phyloP scores from a whole-genome alignment of 345 rosid species.

The Nasturtium officinale region DNA sequence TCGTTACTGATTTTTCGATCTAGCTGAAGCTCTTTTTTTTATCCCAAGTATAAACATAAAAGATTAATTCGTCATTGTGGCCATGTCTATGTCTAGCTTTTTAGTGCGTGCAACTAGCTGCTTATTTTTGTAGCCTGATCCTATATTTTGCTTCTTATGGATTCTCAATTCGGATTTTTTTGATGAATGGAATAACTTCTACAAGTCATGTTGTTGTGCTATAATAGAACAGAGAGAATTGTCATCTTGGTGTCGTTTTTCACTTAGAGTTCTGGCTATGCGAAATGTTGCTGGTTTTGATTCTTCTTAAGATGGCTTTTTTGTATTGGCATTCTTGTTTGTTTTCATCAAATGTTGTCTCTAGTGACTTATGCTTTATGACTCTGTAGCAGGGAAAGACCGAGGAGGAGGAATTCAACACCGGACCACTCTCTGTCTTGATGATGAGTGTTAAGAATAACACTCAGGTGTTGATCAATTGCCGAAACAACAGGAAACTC shows the following conservation, averaged over 20 bases:
- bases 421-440: conserved; percentile 92
- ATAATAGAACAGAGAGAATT: neutral
- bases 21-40: neutral
- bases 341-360: neutral
- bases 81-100: neutral
- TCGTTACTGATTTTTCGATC: conserved; percentile 26
- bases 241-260: neutral
- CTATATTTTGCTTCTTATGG: neutral
- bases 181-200: neutral
- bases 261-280: neutral
- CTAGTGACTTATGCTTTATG: neutral
- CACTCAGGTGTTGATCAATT: conserved; percentile 95
- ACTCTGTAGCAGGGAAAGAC: conserved; percentile 52
- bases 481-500: conserved; percentile 69
- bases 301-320: neutral
- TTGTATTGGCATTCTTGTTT: neutral
- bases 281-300: conserved; percentile 1
- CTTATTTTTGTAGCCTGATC: neutral
- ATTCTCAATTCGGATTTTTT: neutral
- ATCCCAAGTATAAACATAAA: neutral
- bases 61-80: neutral
- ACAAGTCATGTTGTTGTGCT: conserved; percentile 4
- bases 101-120: neutral
- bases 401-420: conserved; percentile 96
- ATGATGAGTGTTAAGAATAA: conserved; percentile 98